Base-by-base conservation (phyloP, 306 rosid genomes). In the Gynostemma pentaphyllum region DNA sequence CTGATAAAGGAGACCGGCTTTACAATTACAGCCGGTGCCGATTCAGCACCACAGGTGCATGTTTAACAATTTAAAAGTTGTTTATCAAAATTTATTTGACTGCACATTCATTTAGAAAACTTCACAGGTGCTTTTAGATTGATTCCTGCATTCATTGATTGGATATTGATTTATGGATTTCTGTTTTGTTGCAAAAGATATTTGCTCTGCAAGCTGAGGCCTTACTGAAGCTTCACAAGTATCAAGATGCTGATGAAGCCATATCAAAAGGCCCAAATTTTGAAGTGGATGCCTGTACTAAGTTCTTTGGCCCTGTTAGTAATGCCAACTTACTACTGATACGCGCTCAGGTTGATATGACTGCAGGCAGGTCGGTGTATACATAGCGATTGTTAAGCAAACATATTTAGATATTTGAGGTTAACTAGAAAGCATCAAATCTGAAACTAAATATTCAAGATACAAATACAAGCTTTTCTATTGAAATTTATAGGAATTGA, bases 161-260 rank as follows among this genome's bases (percentile, higher is more conserved):
- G 24, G 8, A 5, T 16, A 8, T 34, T 23, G 32, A 15, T 5
- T 70, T 34, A 22, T 74, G 34, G 48, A 15, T 10, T 37, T 64
- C 39, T n/a, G 15, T 1, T 53, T 22, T 67, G 67, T 8, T n/a
- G 36, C 45, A 51, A n/a, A 74, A 91, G 98, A 91, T 88, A 72
- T 85, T 65, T 73, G 79, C 85, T 36, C 46, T 91, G 71, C 89
- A 88, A 85, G 95, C 96, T 0, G 92, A 91, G 76, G 96, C 95
- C 23, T 56, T 83, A 26, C 37, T 88, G 73, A 91, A 80, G 82
- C 89, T 91, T 30, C 81, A 71, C 46, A 91, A 70, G 69, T 86
- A 82, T 70, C 82, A 91, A 69, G 96, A 91, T 21, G 96, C 96
- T 7, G 92, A 80, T 19, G 83, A 78, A 28, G 75, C 86, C 60